A percentile compares a stretch with the other conserved stretches of the same genome.
phyloP scores from a whole-genome alignment of 2,329 filamentous ascomycete genomes.

The Talaromyces sp. region DNA sequence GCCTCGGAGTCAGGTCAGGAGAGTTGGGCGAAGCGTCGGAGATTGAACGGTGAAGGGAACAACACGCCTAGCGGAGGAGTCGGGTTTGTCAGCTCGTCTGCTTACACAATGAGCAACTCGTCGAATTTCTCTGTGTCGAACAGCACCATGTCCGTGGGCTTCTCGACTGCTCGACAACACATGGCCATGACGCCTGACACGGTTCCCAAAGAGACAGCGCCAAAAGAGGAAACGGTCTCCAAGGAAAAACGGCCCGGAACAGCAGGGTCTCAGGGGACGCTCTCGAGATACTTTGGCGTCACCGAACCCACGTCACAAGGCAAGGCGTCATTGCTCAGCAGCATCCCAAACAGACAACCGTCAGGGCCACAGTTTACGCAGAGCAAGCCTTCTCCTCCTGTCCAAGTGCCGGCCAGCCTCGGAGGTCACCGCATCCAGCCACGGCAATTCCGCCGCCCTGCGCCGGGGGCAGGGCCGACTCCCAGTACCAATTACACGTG shows the following conservation, averaged over 20 bases:
- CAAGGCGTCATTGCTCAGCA: conserved; percentile 1
- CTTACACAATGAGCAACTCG: conserved; percentile 59
- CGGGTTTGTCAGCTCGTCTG: conserved; percentile 37
- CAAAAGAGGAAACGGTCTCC: conserved; percentile 14
- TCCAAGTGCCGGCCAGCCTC: conserved; percentile 17
- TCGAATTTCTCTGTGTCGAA: conserved; percentile 31
- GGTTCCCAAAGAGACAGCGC: neutral
- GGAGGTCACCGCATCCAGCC: conserved; percentile 27
- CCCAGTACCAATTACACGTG: conserved; percentile 27
- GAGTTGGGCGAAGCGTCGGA: conserved; percentile 23
- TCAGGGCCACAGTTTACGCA: neutral
- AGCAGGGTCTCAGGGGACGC: conserved; percentile 39
- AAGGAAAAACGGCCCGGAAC: conserved; percentile 12
- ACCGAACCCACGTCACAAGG: conserved; percentile 16
- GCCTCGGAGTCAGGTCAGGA: conserved; percentile 16
- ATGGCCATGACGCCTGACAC: conserved; percentile 29
- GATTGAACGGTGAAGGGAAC: conserved; percentile 19
- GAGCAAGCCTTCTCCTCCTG: neutral
- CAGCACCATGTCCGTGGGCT: conserved; percentile 46
- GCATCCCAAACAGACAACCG: neutral
- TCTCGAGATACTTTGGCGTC: conserved; percentile 49
- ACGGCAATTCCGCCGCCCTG: conserved; percentile 28
- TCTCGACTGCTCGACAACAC: conserved; percentile 58
- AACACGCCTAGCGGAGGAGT: conserved; percentile 9
- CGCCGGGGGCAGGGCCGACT: conserved; percentile 23